Evolutionary conservation across 225 moss, liverwort and hornwort species (phyloP).

Genomic region (Straminergon stramineum): DNA sequence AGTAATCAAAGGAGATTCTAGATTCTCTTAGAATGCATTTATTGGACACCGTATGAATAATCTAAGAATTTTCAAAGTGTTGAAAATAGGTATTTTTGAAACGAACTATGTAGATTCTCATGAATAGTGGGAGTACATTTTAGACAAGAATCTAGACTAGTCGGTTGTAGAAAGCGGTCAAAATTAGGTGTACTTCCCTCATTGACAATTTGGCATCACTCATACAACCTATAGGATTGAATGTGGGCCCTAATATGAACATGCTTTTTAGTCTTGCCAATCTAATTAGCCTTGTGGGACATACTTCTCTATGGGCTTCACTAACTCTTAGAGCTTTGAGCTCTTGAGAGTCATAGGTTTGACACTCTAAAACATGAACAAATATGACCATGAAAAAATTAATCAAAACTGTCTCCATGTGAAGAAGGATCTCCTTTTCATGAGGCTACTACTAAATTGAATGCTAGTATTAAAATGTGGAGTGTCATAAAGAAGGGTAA

Average conservation of each 20-base stretch:
- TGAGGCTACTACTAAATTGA: background rate
- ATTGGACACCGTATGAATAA: too few species aligned
- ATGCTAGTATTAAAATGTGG: background rate
- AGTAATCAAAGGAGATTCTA: too few species aligned
- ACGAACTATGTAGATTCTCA: too few species aligned
- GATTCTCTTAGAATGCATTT: too few species aligned
- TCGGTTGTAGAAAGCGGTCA: too few species aligned
- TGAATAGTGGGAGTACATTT: too few species aligned
- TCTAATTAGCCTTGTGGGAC: background rate
- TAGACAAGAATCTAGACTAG: too few species aligned
- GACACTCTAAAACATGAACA: background rate
- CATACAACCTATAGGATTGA: rapidly evolving
- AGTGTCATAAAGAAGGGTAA: background rate
- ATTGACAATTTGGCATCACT: background rate
- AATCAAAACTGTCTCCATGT: background rate
- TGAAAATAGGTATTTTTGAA: too few species aligned
- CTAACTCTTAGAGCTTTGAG: background rate
- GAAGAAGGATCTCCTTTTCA: background rate
- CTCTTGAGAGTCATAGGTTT: background rate
- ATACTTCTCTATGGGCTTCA: background rate
- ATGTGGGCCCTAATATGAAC: background rate
- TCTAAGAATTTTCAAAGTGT: too few species aligned
- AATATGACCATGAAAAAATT: background rate
- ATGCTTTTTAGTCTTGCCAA: background rate
- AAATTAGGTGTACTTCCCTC: too few species aligned